phyloP scores from a whole-genome alignment of 2,329 filamentous ascomycete species.

The Exserohilum rostratum region DNA sequence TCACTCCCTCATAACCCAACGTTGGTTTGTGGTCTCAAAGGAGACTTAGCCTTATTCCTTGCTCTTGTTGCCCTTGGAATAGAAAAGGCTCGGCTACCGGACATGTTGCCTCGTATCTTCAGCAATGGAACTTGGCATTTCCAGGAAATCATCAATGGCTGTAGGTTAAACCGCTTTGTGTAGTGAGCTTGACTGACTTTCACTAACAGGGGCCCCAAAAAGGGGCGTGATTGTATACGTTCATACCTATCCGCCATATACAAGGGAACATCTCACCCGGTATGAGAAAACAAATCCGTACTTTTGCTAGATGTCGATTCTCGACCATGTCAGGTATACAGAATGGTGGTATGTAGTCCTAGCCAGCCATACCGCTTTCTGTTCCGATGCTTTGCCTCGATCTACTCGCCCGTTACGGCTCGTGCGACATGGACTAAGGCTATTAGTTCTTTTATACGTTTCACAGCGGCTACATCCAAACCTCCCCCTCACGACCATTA shows the following conservation, averaged over 20 bases:
- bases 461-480: neutral
- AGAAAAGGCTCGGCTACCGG: constrained; percentile 5
- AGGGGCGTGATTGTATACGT: constrained; percentile 39
- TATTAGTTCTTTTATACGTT: neutral
- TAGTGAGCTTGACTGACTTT: neutral
- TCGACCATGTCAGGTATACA: neutral
- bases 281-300: neutral
- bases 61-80: constrained; percentile 39
- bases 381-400: neutral
- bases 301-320: neutral
- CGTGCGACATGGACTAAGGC: neutral
- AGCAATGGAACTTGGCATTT: constrained; percentile 20
- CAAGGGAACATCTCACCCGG: neutral
- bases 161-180: constrained; percentile 18
- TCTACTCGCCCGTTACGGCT: neutral
- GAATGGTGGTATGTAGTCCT: neutral
- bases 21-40: constrained; percentile 23
- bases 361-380: neutral
- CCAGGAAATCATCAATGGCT: constrained; percentile 1
- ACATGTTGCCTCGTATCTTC: constrained; percentile 26
- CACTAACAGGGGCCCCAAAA: constrained; percentile 22
- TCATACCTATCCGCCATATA: constrained; percentile 8
- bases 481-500: neutral
- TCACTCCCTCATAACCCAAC: neutral
- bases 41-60: constrained; percentile 44